A percentile compares a stretch with the other conserved stretches of the same genome.
These are phyloP conservation scores for Naganishia onofrii DNA, from an alignment of 768 basidiomycete species.

Conservation along the genomic window DNA sequence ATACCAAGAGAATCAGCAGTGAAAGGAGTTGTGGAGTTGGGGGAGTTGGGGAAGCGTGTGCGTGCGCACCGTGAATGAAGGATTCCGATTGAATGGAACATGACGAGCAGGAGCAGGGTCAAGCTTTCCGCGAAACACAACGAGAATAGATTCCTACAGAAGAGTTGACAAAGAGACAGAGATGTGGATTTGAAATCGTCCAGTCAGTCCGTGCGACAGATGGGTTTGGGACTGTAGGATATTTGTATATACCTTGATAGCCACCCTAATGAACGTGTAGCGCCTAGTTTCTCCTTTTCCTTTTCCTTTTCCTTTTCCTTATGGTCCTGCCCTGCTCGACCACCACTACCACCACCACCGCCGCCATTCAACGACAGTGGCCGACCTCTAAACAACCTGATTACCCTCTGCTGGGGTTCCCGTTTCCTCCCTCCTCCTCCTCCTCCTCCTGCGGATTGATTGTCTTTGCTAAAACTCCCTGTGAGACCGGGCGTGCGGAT, in stretches of 20 bases:
- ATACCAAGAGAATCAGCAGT: no score
- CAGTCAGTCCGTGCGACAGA: not conserved
- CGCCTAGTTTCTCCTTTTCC: constrained; percentile 31
- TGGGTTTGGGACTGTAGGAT: no score
- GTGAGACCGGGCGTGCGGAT: constrained; percentile 16
- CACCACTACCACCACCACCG: not conserved
- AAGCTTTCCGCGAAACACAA: constrained; percentile 46
- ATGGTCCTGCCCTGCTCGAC: constrained; percentile 1
- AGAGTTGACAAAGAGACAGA: not conserved
- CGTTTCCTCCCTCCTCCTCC: not conserved
- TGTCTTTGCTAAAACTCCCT: no score
- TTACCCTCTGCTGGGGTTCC: not conserved
- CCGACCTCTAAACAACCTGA: constrained; percentile 13
- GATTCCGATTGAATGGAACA: constrained; percentile 47
- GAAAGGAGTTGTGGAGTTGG: not conserved
- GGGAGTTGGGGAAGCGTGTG: no score
- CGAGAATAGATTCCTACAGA: constrained; percentile 42
- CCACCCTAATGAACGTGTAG: constrained; percentile 42
- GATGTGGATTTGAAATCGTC: not conserved
- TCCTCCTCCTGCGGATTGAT: no score
- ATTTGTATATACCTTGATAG: constrained; percentile 38
- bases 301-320: constrained; percentile 27
- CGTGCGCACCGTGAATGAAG: constrained; percentile 44
- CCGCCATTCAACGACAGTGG: not conserved
- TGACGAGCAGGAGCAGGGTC: constrained; percentile 45